Evolutionary conservation across 169 alveolate genomes (phyloP).

Genomic region (Plasmodium relictum): DNA sequence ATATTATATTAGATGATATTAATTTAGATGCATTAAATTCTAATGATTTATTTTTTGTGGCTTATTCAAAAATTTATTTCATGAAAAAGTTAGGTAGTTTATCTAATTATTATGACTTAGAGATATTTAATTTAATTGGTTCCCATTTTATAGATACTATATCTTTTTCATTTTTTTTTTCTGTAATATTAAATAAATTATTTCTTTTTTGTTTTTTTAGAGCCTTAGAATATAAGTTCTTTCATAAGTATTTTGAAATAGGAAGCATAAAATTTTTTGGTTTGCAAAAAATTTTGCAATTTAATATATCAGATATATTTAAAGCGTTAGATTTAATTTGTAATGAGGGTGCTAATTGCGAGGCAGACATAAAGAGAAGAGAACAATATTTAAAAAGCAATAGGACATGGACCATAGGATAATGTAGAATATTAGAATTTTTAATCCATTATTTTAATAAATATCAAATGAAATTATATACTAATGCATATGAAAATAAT

Average conservation of each 20-base stretch:
- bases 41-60: conserved; percentile 24
- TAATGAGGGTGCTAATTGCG: conserved; percentile 9
- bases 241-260: conserved; percentile 20
- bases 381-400: conserved; percentile 12
- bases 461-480: conserved; percentile 34
- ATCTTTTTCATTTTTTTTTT: neutral
- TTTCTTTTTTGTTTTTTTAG: neutral
- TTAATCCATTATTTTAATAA: conserved; percentile 47
- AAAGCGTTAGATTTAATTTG: conserved; percentile 41
- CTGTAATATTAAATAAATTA: neutral
- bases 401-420: neutral
- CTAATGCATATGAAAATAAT: conserved; percentile 16
- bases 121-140: conserved; percentile 30
- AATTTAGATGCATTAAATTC: neutral
- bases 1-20: conserved; percentile 17
- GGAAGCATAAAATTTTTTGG: conserved; percentile 27
- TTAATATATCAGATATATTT: conserved; percentile 34
- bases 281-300: conserved; percentile 40
- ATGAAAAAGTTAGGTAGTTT: conserved; percentile 26
- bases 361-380: conserved; percentile 29
- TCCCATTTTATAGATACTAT: conserved; percentile 46
- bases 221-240: conserved; percentile 32
- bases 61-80: conserved; percentile 22
- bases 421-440: conserved; percentile 52
- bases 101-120: conserved; percentile 19